phyloP scores from a whole-genome alignment of 306 rosid species.

The Rosa multiflora region DNA sequence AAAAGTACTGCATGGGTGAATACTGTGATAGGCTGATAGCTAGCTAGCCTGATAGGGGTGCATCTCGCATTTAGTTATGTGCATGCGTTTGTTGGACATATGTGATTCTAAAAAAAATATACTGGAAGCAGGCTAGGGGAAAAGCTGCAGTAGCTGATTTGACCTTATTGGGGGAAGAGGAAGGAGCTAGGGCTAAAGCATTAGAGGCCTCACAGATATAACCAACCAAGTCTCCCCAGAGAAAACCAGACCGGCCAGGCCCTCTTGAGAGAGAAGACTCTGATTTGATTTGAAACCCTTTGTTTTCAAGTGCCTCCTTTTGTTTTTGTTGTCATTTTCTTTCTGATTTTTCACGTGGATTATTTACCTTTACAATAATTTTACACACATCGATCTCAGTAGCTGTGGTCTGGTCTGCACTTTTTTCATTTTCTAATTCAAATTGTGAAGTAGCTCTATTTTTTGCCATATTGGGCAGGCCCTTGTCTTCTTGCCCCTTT shows the following conservation, averaged over 20 bases:
- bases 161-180: conserved; percentile 3
- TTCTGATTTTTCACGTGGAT: neutral
- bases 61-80: conserved; percentile 8
- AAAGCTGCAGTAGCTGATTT: conserved; percentile 19
- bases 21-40: neutral
- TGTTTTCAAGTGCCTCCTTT: neutral
- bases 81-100: conserved; percentile 1
- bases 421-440: neutral
- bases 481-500: neutral
- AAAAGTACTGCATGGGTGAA: neutral
- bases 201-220: neutral
- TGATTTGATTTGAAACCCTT: neutral
- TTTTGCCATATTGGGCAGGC: conserved; percentile 9
- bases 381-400: neutral
- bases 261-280: neutral
- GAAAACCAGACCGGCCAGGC: neutral
- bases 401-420: neutral
- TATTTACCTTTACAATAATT: neutral
- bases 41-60: neutral
- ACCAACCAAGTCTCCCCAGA: neutral
- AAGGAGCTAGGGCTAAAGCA: neutral
- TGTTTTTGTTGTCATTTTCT: neutral
- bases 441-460: neutral
- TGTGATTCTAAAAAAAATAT: neutral
- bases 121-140: conserved; percentile 1